phyloP scores from a whole-genome alignment of 257 asterid genomes.

The Osmanthus fragrans region DNA sequence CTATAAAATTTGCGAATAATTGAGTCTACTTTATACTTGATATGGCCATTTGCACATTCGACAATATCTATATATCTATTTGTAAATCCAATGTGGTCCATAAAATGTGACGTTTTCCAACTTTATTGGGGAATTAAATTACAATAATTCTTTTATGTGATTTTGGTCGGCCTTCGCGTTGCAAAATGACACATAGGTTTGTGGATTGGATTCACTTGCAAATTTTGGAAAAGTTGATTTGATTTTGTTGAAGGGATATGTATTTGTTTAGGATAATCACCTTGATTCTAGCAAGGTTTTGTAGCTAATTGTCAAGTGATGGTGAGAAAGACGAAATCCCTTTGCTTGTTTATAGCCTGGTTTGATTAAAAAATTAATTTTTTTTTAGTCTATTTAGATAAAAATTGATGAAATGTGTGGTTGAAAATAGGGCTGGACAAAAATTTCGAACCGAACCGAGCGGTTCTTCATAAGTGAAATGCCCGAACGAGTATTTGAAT shows the following conservation, averaged over 20 bases:
- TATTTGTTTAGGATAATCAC: not conserved
- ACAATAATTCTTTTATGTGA: not conserved
- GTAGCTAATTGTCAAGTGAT: not conserved
- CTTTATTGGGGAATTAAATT: not conserved
- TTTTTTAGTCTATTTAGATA: too few species aligned
- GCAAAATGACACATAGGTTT: not conserved
- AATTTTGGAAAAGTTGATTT: not conserved
- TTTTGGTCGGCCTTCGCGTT: not conserved
- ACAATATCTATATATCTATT: conserved; percentile 5
- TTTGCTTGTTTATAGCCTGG: too few species aligned
- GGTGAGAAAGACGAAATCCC: too few species aligned
- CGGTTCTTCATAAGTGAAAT: too few species aligned
- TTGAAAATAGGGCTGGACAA: too few species aligned
- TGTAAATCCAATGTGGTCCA: conserved; percentile 28
- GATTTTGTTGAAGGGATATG: not conserved
- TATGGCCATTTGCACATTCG: conserved; percentile 12
- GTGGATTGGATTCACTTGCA: not conserved
- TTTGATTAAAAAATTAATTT: too few species aligned
- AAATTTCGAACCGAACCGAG: too few species aligned
- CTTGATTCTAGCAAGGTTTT: not conserved
- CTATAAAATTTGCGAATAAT: conserved; percentile 29
- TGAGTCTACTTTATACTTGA: conserved; percentile 30
- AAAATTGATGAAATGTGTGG: too few species aligned
- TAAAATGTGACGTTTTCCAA: conserved; percentile 20
- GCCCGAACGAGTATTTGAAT: too few species aligned